phyloP scores from a whole-genome alignment of 139 green algal species.

The Protoeuglena noctilucae region DNA sequence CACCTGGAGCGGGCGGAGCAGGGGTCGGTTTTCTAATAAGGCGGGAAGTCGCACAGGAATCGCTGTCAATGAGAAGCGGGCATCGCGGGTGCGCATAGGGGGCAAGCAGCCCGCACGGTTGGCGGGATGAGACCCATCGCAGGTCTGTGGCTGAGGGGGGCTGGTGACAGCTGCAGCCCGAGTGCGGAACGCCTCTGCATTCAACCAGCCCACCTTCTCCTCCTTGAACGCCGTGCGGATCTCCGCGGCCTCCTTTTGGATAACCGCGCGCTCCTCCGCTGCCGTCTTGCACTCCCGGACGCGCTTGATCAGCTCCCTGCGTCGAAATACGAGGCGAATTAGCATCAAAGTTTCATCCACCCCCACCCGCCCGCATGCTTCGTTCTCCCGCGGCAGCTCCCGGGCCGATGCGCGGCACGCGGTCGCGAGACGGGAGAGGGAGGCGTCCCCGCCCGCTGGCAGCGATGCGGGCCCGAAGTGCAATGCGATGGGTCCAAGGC shows the following conservation, averaged over 20 bases:
- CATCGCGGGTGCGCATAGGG: background rate
- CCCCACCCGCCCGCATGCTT: too few species aligned
- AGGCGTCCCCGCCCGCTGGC: too few species aligned
- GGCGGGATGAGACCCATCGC: background rate
- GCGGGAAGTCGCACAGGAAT: background rate
- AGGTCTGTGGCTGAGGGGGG: background rate
- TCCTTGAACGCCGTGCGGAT: conserved; percentile 55
- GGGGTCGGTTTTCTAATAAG: background rate
- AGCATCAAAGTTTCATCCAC: too few species aligned
- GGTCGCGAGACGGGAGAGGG: too few species aligned
- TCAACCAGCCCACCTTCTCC: conserved; percentile 13
- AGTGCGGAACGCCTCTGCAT: too few species aligned
- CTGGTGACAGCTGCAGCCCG: background rate
- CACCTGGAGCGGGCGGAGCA: conserved; percentile 38
- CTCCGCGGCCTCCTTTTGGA: conserved; percentile 86
- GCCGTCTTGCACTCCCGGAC: conserved; percentile 83
- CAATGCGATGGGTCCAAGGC: too few species aligned
- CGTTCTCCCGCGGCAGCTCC: too few species aligned
- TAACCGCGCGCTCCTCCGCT: conserved; percentile 85
- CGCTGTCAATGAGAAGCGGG: background rate
- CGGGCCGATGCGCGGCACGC: too few species aligned
- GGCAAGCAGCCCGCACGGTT: background rate
- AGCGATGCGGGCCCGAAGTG: too few species aligned
- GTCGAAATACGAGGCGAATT: too few species aligned
- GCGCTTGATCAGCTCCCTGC: conserved; percentile 72